Evolutionary conservation across 192 early-diverging fungal genomes (phyloP), one percentile per base, ranked within the genome.

Genomic region (Diversispora eburnea): DNA sequence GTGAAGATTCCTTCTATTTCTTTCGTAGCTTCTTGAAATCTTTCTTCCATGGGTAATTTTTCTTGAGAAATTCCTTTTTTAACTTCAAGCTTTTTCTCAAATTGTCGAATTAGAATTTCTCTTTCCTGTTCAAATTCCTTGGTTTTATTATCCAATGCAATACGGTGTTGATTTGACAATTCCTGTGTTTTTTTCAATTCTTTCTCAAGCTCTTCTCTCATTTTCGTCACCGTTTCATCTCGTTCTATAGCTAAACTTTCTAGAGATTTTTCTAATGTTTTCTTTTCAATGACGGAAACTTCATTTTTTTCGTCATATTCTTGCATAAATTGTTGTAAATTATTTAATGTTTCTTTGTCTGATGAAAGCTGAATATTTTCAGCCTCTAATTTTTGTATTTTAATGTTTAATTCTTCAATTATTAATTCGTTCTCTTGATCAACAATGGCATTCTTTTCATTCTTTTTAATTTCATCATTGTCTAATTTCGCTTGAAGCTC

Each of bases 21-120:
- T 3, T n/a, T 15, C 19, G 12, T 7, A 22, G 3, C 57, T 5
- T 58, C 8, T 22, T 25, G 3, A 58, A 58, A 22, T 12, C 13
- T 12, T 15, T n/a, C 57, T 33, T 33, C 25, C 25, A 2, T 33
- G 25, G 25, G 25, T 33, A 33, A 33, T 22, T 25, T 58, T 33
- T 22, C 57, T 58, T 58, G 19, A 8, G 57, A n/a, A 58, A 58
- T 58, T 33, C 2, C 25, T 58, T 58, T 58, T 22, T n/a, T 22
- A 58, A 22, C 57, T 22, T 58, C 57, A 10, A 58, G 25, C 15
- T 58, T 58, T 12, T 58, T 58, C 19, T 58, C 57, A 58, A 58
- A 58, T 22, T 58, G 22, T 58, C 25, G 19, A 22, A 22, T 58
- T 58, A 58, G 19, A n/a, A 58, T 22, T 22, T 58, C 19, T 10